phyloP scores from a whole-genome alignment of 139 green algal species.

The Nannochloris sp. region DNA sequence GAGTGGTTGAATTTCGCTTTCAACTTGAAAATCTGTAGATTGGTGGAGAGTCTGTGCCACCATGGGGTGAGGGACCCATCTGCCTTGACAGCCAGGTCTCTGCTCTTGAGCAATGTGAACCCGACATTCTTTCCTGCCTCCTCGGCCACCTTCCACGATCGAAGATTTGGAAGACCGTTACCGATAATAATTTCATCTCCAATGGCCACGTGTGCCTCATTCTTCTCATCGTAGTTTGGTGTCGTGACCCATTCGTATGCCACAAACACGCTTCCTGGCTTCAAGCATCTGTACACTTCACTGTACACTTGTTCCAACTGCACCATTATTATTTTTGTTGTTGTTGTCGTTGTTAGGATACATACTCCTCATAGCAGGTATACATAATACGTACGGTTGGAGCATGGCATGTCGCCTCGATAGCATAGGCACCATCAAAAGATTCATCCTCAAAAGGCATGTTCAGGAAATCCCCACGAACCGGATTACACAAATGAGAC shows the following conservation, averaged over 20 bases:
- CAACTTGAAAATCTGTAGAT: conserved; percentile 22
- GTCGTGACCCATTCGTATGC: conserved; percentile 97
- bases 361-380: too few relatives aligned
- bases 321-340: conserved; percentile 8
- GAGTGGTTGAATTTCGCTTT: conserved; percentile 46
- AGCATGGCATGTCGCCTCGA: conserved; percentile 97
- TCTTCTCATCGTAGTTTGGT: conserved; percentile 64
- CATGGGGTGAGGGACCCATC: conserved; percentile 8
- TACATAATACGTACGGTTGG: conserved; percentile 13
- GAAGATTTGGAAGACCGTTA: conserved; percentile 94
- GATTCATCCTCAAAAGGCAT: conserved; percentile 78
- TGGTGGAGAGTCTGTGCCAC: conserved; percentile 17
- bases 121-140: conserved; percentile 70
- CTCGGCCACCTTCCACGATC: conserved; percentile 72
- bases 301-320: conserved; percentile 72
- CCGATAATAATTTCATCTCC: conserved; percentile 96
- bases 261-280: conserved; percentile 80
- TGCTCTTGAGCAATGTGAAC: conserved; percentile 55
- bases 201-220: conserved; percentile 78
- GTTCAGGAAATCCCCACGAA: conserved; percentile 90
- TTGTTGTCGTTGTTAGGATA: neutral
- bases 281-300: conserved; percentile 88
- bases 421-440: conserved; percentile 90
- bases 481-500: conserved; percentile 55
- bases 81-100: conserved; percentile 47